Percentiles rank a stretch among this genome's conserved stretches.
Conservation (phyloP, 2,329 filamentous ascomycete species). For the Hymenoscyphus repandus region DNA sequence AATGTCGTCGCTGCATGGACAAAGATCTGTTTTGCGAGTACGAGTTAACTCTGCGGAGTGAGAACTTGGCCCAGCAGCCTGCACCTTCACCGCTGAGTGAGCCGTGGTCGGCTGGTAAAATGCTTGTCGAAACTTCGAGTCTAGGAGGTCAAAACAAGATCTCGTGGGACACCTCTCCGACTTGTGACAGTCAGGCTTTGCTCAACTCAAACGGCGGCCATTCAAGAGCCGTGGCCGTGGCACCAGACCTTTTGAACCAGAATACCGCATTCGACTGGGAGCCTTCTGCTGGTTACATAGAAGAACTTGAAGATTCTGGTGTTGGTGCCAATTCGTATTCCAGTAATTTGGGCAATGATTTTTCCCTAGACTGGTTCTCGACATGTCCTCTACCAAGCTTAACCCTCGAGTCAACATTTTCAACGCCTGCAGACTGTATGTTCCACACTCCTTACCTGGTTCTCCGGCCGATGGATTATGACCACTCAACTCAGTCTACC, state of each 20-base stretch:
- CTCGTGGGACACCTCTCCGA: slow-evolving; percentile 3
- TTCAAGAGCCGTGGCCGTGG: neutral
- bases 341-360: neutral
- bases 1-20: slow-evolving; percentile 13
- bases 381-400: slow-evolving; percentile 12
- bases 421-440: slow-evolving; percentile 18
- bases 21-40: slow-evolving; percentile 12
- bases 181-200: slow-evolving; percentile 5
- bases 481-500: too few species aligned
- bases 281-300: slow-evolving; percentile 14
- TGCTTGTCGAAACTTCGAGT: slow-evolving; percentile 8
- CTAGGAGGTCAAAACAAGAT: slow-evolving; percentile 4
- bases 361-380: slow-evolving; percentile 10
- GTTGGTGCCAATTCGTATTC: slow-evolving; percentile 6
- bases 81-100: slow-evolving; percentile 8
- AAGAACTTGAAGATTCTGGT: slow-evolving; percentile 14
- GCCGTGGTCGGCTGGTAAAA: slow-evolving; percentile 10
- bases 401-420: slow-evolving; percentile 14
- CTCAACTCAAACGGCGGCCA: slow-evolving; percentile 7
- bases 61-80: slow-evolving; percentile 9
- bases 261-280: slow-evolving; percentile 11
- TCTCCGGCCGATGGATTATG: slow-evolving; percentile 13
- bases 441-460: slow-evolving; percentile 18
- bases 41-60: slow-evolving; percentile 14
- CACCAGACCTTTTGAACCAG: slow-evolving; percentile 9